Conservation (phyloP, 768 basidiomycete species). For the Suillus discolor region DNA sequence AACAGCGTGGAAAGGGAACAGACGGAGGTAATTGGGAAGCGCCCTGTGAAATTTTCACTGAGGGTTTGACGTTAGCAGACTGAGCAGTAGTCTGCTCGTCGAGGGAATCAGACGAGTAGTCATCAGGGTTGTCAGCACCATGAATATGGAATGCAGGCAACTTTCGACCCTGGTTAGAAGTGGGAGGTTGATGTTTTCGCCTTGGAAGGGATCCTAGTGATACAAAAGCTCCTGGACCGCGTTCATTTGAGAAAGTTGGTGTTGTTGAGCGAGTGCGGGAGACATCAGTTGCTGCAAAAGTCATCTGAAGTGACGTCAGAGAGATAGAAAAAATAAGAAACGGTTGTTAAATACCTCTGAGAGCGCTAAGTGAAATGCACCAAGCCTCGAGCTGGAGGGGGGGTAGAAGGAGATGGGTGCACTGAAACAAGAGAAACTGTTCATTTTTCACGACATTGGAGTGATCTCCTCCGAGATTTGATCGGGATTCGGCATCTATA, state of each 20-base stretch:
- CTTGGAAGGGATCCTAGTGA: slow-evolving; percentile 50
- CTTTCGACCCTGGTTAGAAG: slow-evolving; percentile 17
- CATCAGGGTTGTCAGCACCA: slow-evolving; percentile 28
- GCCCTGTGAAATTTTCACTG: slow-evolving; percentile 14
- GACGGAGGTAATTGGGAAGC: slow-evolving; percentile 16
- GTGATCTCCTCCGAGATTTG: slow-evolving; percentile 7
- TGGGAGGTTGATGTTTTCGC: slow-evolving; percentile 25
- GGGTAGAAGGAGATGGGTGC: not conserved
- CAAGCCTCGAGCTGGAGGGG: not conserved
- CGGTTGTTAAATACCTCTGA: not conserved
- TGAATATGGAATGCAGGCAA: slow-evolving; percentile 21
- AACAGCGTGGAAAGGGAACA: slow-evolving; percentile 47
- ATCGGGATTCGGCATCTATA: slow-evolving; percentile 4
- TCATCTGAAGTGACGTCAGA: slow-evolving; percentile 21
- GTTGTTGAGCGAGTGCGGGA: slow-evolving; percentile 13
- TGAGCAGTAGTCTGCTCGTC: slow-evolving; percentile 17
- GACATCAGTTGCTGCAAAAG: slow-evolving; percentile 10
- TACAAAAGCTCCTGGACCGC: slow-evolving; percentile 50
- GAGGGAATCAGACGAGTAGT: slow-evolving; percentile 15
- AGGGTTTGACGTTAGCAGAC: slow-evolving; percentile 11
- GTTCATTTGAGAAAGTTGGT: slow-evolving; percentile 39
- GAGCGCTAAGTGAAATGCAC: not conserved
- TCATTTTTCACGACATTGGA: not conserved
- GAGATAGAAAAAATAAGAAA: too few species aligned
- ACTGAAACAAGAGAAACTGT: not conserved